phyloP scores from a whole-genome alignment of 208 protist species.

The Leishmania gerbilli region DNA sequence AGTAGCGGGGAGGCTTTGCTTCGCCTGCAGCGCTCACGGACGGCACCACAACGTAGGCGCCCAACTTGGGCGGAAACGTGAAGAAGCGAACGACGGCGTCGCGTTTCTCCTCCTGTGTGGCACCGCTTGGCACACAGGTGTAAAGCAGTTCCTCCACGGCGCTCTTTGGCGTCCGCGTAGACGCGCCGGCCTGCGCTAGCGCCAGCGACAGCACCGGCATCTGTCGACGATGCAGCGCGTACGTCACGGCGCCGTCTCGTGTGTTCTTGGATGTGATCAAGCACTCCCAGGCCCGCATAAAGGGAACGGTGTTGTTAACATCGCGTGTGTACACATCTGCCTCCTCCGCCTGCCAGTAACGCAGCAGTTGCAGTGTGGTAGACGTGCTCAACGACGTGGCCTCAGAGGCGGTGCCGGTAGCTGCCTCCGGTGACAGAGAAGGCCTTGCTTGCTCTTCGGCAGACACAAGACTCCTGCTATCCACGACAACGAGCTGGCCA shows the following conservation, averaged over 20 bases:
- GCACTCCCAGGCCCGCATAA: conserved; percentile 50
- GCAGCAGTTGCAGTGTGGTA: conserved; percentile 35
- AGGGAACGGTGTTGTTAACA: conserved; percentile 40
- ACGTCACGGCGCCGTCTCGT: conserved; percentile 46
- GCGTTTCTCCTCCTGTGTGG: conserved; percentile 4
- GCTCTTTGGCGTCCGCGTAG: neutral
- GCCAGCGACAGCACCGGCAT: conserved; percentile 68
- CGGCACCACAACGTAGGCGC: conserved; percentile 1
- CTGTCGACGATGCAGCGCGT: conserved; percentile 63
- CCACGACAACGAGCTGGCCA: conserved; percentile 2
- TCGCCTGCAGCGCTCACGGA: neutral
- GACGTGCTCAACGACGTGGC: neutral
- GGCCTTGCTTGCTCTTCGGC: neutral
- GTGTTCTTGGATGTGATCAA: conserved; percentile 50
- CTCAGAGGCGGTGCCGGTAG: neutral
- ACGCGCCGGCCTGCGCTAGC: neutral
- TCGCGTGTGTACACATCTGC: conserved; percentile 38
- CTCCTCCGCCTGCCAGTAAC: conserved; percentile 53
- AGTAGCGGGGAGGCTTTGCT: neutral
- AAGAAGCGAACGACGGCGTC: conserved; percentile 40
- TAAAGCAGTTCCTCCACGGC: conserved; percentile 25
- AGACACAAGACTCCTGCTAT: neutral
- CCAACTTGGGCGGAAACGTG: conserved; percentile 34
- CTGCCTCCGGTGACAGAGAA: neutral
- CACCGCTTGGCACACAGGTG: neutral